A percentile compares a stretch with the other conserved stretches of the same genome.
These are phyloP conservation scores for Penicillium tannophilum DNA, from an alignment of 495 filamentous ascomycete genomes.

Conservation along the genomic window DNA sequence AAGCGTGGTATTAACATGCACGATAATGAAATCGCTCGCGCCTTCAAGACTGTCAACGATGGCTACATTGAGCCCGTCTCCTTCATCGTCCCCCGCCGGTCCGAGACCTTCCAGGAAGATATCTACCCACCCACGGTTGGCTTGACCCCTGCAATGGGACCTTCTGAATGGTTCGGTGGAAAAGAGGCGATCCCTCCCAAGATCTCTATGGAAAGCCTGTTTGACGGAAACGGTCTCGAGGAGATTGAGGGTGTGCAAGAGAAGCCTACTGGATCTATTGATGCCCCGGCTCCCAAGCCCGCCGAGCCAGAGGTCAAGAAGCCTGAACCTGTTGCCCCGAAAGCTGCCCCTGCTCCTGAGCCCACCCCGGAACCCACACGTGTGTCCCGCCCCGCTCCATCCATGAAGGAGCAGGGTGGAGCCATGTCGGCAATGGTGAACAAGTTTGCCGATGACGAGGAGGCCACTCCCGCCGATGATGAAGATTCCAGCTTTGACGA, in stretches of 20 bases:
- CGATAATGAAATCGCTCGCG: conserved; percentile 94
- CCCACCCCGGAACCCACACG: conserved; percentile 34
- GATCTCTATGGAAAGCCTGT: conserved; percentile 90
- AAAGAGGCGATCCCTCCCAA: conserved; percentile 83
- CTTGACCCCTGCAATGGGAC: conserved; percentile 73
- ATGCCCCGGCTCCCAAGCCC: conserved; percentile 47
- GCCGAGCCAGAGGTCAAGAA: conserved; percentile 50
- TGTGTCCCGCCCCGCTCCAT: conserved; percentile 58
- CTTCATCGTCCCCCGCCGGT: conserved; percentile 91
- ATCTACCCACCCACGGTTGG: conserved; percentile 88
- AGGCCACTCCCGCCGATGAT: conserved; percentile 56
- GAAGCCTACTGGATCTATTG: conserved; percentile 55
- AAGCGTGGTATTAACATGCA: conserved; percentile 94
- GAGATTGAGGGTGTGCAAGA: conserved; percentile 69
- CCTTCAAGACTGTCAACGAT: conserved; percentile 96
- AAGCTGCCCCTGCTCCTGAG: conserved; percentile 31
- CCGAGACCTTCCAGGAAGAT: conserved; percentile 97
- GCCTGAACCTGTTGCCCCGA: conserved; percentile 39
- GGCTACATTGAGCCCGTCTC: conserved; percentile 93
- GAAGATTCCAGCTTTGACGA: conserved; percentile 84
- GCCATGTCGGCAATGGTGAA: conserved; percentile 82
- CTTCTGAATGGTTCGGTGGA: conserved; percentile 82
- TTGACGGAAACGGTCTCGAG: conserved; percentile 75
- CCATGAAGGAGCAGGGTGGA: conserved; percentile 77
- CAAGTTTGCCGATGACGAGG: conserved; percentile 79